These are phyloP conservation scores for Phytopythium delawarense DNA, from an alignment of 352 stramenopile genomes.

Conservation along the genomic window DNA sequence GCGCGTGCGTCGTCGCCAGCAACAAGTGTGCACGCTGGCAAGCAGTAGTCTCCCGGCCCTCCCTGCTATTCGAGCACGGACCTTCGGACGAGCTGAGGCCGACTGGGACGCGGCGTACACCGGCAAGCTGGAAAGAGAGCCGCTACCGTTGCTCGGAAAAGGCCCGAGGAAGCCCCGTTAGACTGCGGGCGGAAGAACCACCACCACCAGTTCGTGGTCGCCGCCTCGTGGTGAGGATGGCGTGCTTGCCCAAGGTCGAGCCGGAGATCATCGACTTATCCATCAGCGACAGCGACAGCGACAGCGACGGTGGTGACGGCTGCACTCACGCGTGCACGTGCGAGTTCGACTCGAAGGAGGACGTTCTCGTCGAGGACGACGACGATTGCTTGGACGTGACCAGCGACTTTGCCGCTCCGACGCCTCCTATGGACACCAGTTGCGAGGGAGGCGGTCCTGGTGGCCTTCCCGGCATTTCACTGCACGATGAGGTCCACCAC, in stretches of 20 bases:
- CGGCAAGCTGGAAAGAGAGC: neutral
- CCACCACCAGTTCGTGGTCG: neutral
- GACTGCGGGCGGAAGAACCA: neutral
- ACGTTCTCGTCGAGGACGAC: neutral
- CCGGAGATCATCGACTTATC: neutral
- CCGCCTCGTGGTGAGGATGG: neutral
- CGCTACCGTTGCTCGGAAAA: neutral
- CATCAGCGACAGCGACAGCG: neutral
- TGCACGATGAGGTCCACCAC: neutral
- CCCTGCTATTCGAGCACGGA: neutral
- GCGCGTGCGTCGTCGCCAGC: slow-evolving; percentile 14
- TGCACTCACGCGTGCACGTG: neutral
- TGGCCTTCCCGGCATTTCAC: neutral
- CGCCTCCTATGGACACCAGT: neutral
- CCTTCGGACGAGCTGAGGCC: neutral
- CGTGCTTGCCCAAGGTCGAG: neutral
- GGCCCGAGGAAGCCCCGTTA: neutral
- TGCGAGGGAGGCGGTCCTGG: neutral
- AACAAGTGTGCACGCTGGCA: slow-evolving; percentile 5
- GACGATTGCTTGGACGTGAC: neutral
- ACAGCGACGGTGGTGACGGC: neutral
- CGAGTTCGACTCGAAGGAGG: neutral
- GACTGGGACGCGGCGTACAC: neutral
- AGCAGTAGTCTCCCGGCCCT: neutral
- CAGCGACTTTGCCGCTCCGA: neutral